Percentiles rank a stretch among this genome's conserved stretches.
phyloP scores from a whole-genome alignment of 306 rosid genomes.

The Cajanus cajan region DNA sequence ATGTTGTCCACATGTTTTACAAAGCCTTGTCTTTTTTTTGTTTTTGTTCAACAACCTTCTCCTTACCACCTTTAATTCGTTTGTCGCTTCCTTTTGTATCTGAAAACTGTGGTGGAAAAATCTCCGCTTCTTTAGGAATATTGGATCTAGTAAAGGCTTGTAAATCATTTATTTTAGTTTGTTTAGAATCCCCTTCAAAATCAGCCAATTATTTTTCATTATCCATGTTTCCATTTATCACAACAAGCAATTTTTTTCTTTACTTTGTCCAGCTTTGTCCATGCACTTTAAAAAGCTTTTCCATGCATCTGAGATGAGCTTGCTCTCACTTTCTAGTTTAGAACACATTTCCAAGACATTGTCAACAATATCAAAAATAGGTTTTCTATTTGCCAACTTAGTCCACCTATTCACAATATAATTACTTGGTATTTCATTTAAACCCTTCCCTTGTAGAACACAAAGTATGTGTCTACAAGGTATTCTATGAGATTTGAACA shows the following conservation, averaged over 20 bases:
- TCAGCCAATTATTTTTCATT: background rate
- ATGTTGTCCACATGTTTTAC: background rate
- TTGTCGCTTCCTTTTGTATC: background rate
- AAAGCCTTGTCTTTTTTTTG: background rate
- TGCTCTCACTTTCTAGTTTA: background rate
- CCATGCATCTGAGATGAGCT: too few species aligned
- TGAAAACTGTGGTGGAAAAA: background rate
- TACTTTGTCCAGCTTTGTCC: background rate
- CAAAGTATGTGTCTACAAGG: too few species aligned
- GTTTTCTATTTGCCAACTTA: background rate
- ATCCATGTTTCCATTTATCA: background rate
- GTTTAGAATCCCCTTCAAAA: background rate
- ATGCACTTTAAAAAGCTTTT: background rate
- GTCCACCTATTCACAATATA: too few species aligned
- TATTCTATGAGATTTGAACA: too few species aligned
- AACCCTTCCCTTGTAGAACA: too few species aligned
- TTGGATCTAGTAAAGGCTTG: background rate
- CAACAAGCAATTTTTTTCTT: background rate
- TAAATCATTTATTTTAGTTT: background rate
- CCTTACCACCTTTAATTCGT: too few species aligned
- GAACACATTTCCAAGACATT: background rate
- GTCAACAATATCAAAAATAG: background rate
- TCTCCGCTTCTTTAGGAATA: background rate
- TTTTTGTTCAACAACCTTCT: background rate
- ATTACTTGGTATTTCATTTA: too few species aligned